Percentiles rank a stretch among this genome's conserved stretches.
phyloP scores from a whole-genome alignment of 768 basidiomycete genomes.

The Chalciporus chontae region DNA sequence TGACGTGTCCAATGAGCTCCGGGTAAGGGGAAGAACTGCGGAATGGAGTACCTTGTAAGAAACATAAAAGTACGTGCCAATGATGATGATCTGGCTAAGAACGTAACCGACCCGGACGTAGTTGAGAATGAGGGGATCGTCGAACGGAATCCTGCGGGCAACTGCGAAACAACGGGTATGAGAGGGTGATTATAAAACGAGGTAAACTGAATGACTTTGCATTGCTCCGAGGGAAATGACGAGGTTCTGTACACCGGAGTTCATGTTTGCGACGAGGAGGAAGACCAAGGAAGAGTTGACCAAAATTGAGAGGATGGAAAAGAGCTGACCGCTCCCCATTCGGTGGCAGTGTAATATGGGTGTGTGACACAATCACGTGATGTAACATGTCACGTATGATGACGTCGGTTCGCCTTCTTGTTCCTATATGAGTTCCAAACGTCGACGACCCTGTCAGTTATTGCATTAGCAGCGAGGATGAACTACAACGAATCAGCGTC shows the following conservation, averaged over 20 bases:
- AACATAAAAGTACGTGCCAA: slow-evolving; percentile 78
- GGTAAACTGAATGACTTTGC: slow-evolving; percentile 55
- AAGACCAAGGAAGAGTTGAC: slow-evolving; percentile 8
- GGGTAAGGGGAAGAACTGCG: neutral
- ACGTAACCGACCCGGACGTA: slow-evolving; percentile 87
- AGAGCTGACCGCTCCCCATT: neutral
- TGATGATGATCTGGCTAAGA: slow-evolving; percentile 61
- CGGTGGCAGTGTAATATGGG: no score
- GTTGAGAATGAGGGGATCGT: slow-evolving; percentile 76
- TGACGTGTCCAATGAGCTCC: slow-evolving; percentile 15
- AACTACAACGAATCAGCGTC: slow-evolving; percentile 46
- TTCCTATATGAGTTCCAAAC: no score
- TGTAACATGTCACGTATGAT: slow-evolving; percentile 20
- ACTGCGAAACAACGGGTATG: slow-evolving; percentile 44
- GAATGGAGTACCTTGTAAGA: slow-evolving; percentile 54
- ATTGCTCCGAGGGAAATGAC: slow-evolving; percentile 89
- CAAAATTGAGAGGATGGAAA: slow-evolving; percentile 10
- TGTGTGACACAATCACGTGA: slow-evolving; percentile 13
- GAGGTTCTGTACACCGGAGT: slow-evolving; percentile 75
- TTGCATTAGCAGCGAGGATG: no score
- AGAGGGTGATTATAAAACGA: neutral
- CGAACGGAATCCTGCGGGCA: slow-evolving; percentile 87
- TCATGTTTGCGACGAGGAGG: slow-evolving; percentile 46
- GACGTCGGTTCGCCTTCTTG: slow-evolving; percentile 16
- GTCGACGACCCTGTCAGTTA: no score